phyloP scores from a whole-genome alignment of 306 rosid genomes.

The Vigna radiata region DNA sequence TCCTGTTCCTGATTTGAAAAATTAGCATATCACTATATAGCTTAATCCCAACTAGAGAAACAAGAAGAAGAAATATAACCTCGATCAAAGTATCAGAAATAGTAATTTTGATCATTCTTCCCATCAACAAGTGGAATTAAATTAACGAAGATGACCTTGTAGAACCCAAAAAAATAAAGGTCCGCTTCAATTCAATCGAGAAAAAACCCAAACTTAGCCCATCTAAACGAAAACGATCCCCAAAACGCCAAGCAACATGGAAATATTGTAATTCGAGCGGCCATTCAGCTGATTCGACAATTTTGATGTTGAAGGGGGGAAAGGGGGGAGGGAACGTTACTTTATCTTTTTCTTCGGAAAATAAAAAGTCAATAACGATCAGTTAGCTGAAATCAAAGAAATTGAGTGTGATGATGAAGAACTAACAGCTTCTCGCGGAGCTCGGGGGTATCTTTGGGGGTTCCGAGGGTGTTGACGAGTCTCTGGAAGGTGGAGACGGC shows the following conservation, averaged over 20 bases:
- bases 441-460: constrained; percentile 95
- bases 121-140: constrained; percentile 8
- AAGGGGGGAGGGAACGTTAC: too few relatives aligned
- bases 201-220: constrained; percentile 5
- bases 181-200: constrained; percentile 10
- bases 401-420: not conserved
- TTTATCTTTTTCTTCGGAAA: not conserved
- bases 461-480: constrained; percentile 95
- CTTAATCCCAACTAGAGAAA: constrained; percentile 30
- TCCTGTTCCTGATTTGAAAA: constrained; percentile 12
- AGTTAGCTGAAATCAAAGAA: not conserved
- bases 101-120: not conserved
- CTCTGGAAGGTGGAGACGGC: constrained; percentile 96
- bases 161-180: not conserved
- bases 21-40: not conserved
- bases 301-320: not conserved
- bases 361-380: not conserved
- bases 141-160: not conserved
- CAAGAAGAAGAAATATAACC: not conserved
- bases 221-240: not conserved
- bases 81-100: not conserved
- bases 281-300: constrained; percentile 20
- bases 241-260: not conserved
- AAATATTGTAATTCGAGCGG: not conserved
- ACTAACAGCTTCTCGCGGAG: constrained; percentile 97